These are phyloP conservation scores for Nidularia sp. DNA, from an alignment of 768 basidiomycete species.

Conservation along the genomic window DNA sequence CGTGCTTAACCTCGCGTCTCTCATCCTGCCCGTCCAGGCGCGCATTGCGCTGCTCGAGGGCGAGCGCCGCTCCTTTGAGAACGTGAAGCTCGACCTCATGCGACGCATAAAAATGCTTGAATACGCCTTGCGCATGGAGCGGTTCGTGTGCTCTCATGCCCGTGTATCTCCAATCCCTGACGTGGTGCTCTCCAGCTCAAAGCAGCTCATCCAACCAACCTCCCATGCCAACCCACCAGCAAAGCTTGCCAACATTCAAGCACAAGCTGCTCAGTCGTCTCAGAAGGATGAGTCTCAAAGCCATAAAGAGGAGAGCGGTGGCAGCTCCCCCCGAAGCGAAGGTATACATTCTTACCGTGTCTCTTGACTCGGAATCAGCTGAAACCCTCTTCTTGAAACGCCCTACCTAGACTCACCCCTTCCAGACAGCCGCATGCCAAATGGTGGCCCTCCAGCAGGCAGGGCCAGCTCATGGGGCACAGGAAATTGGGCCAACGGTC, in stretches of 20 bases:
- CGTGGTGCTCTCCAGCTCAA: conserved; percentile 55
- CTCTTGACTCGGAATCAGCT: conserved; percentile 1
- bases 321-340: conserved; percentile 84
- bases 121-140: conserved; percentile 93
- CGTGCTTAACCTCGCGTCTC: conserved; percentile 20
- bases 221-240: conserved; percentile 57
- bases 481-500: conserved; percentile 42
- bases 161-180: conserved; percentile 20
- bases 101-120: conserved; percentile 99
- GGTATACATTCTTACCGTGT: conserved; percentile 35
- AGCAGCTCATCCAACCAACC: conserved; percentile 65
- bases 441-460: conserved; percentile 48
- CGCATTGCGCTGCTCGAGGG: conserved; percentile 97
- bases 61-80: conserved; percentile 95
- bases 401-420: conserved; percentile 62
- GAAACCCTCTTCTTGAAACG: conserved; percentile 1
- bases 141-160: conserved; percentile 48
- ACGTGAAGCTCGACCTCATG: conserved; percentile 92
- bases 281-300: conserved; percentile 72
- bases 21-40: conserved; percentile 49
- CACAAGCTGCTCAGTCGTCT: conserved; percentile 39
- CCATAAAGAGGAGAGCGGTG: conserved; percentile 76
- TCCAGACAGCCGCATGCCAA: conserved; percentile 61
- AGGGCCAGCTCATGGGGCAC: conserved; percentile 58
- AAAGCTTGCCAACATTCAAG: conserved; percentile 63